Percentiles rank a stretch among this genome's conserved stretches.
Conservation (phyloP, 495 filamentous ascomycete genomes). For the Cercophora sp. region DNA sequence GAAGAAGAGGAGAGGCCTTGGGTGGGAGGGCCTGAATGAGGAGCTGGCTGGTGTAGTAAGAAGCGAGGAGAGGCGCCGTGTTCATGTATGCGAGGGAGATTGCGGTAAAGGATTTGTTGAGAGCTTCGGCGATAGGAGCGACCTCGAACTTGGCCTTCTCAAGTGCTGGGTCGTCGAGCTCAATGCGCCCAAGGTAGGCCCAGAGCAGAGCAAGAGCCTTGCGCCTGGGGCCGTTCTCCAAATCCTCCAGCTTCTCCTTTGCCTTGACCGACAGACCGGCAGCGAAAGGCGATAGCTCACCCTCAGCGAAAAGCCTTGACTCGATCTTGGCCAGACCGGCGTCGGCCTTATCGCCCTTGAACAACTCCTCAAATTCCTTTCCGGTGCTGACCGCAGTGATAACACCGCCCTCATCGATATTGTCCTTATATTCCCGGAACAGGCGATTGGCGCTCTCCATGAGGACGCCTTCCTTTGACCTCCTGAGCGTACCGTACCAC, state of each 20-base stretch:
- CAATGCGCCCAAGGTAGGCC: conserved; percentile 88
- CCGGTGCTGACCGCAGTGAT: conserved; percentile 76
- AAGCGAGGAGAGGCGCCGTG: conserved; percentile 71
- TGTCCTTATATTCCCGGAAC: conserved; percentile 86
- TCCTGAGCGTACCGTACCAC: conserved; percentile 95
- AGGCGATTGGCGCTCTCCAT: conserved; percentile 89
- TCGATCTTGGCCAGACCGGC: conserved; percentile 76
- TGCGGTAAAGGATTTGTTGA: conserved; percentile 80
- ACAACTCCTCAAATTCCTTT: conserved; percentile 64
- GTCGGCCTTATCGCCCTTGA: conserved; percentile 71
- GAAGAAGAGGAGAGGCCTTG: conserved; percentile 78
- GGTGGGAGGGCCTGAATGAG: conserved; percentile 87
- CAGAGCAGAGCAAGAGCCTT: conserved; percentile 88
- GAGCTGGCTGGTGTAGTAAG: conserved; percentile 77
- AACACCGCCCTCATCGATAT: conserved; percentile 73
- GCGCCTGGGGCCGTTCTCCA: conserved; percentile 67
- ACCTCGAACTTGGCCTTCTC: conserved; percentile 74
- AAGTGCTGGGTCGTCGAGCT: conserved; percentile 63
- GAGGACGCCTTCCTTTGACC: conserved; percentile 87
- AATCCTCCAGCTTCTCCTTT: conserved; percentile 59
- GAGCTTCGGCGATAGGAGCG: conserved; percentile 75
- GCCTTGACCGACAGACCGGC: conserved; percentile 66
- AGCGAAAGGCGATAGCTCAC: conserved; percentile 40
- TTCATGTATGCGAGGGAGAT: conserved; percentile 86
- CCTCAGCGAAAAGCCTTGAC: conserved; percentile 63